Evolutionary conservation across 768 basidiomycete genomes (phyloP), one percentile per base, ranked within the genome.

Genomic region (Amanita pseudoporphyria): DNA sequence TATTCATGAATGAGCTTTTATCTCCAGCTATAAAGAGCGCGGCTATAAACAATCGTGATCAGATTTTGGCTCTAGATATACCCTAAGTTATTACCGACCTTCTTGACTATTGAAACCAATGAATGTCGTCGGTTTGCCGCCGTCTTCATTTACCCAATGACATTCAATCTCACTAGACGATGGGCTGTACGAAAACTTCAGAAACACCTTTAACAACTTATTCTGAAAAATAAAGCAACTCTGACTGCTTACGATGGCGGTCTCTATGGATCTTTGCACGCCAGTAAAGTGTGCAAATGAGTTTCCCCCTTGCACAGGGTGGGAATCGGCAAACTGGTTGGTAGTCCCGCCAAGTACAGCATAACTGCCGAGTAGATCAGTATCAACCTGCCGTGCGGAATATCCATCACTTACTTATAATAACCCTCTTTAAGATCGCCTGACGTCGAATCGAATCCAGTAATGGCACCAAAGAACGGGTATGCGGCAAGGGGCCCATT

Each of bases 401-500:
- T 28, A 40, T 10, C 9, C 19, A 37, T 6, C 10, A 45, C 18
- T 49, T 16, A 49, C 47, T 40, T 26, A 10, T 18, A 19, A 30
- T 18, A 9, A 13, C 38, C 47, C 2, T 35, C 19, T 18, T n/a
- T 21, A 12, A 49, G 39, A 49, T 49, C 47, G 21, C 13, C 18
- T 13, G 37, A 39, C 0, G 22, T 32, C 18, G 37, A 31, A 16
- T 16, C 9, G 28, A 31, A 49, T 40, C 49, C 49, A 9, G 12
- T 22, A 16, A 51, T 44, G 12, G 13, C 41, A 36, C 49, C 49
- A 22, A 51, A 51, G 33, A 43, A 51, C 10, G 49, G 41, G 30
- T 43, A 51, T 28, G 49, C 38, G 0, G 49, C 49, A 14, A 45
- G 26, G 33, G 49, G 31, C 26, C 41, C 49, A n/a, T 51, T 51